These are phyloP conservation scores for Cyberlindnera lachancei DNA, from an alignment of 805 yeast species.

Conservation along the genomic window DNA sequence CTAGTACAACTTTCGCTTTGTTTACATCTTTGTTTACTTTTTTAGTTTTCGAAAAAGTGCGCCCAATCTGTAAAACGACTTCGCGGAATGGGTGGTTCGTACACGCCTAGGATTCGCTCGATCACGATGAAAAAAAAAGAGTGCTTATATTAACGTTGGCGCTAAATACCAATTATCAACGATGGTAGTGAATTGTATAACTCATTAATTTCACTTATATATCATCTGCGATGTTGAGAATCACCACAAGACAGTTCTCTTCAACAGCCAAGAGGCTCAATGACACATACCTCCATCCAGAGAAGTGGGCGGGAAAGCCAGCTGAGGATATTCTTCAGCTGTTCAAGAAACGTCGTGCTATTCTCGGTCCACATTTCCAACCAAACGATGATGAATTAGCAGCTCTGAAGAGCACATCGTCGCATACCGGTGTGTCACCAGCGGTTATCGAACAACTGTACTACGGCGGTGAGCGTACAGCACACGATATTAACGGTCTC, in stretches of 20 bases:
- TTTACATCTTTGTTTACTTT: too few species aligned
- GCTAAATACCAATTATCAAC: too few species aligned
- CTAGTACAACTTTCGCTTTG: too few species aligned
- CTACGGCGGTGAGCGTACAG: slow-evolving; percentile 35
- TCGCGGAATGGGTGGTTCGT: too few species aligned
- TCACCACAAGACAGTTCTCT: slow-evolving; percentile 13
- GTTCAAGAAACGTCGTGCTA: slow-evolving; percentile 49
- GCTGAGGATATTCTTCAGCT: slow-evolving; percentile 54
- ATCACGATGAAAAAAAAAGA: too few species aligned
- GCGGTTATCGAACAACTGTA: slow-evolving; percentile 30
- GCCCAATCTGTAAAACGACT: too few species aligned
- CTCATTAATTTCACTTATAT: too few species aligned
- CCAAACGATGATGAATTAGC: slow-evolving; percentile 45
- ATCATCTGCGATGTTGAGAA: slow-evolving; percentile 7
- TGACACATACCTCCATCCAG: slow-evolving; percentile 34
- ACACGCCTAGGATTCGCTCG: too few species aligned
- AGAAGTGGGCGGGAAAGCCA: slow-evolving; percentile 63
- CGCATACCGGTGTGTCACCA: slow-evolving; percentile 32
- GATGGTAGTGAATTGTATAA: too few species aligned
- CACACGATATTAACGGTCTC: slow-evolving; percentile 28
- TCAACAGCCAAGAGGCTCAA: slow-evolving; percentile 7
- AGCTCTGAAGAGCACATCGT: slow-evolving; percentile 45
- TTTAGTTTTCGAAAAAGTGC: too few species aligned
- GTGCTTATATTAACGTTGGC: too few species aligned
- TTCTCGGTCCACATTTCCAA: slow-evolving; percentile 44